These are phyloP conservation scores for Conoideocrella luteorostrata DNA, from an alignment of 2,329 filamentous ascomycete genomes.

Conservation along the genomic window DNA sequence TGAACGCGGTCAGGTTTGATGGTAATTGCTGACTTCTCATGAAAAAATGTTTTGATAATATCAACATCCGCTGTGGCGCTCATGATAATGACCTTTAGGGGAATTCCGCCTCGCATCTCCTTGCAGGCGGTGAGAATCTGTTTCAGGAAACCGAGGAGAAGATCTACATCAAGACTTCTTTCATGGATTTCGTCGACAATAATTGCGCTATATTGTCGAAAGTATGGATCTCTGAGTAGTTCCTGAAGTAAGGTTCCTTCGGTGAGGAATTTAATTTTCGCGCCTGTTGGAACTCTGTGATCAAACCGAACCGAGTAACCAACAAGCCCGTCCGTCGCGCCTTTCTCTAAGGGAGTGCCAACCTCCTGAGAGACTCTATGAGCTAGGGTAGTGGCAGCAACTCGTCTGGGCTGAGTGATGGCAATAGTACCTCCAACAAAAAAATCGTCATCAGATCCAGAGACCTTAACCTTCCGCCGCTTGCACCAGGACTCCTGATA, in stretches of 20 bases:
- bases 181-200: constrained; percentile 97
- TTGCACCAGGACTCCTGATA: constrained; percentile 73
- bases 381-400: constrained; percentile 88
- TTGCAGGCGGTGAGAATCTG: constrained; percentile 61
- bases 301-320: constrained; percentile 97
- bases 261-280: constrained; percentile 86
- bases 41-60: constrained; percentile 70
- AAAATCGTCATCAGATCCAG: constrained; percentile 31
- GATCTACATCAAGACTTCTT: constrained; percentile 86
- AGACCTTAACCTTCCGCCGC: constrained; percentile 46
- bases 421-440: constrained; percentile 75
- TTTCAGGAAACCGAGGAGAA: constrained; percentile 82
- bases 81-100: constrained; percentile 90
- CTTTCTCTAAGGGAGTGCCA: constrained; percentile 44
- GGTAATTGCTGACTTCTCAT: constrained; percentile 18
- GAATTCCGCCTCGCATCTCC: constrained; percentile 60
- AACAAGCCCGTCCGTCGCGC: constrained; percentile 47
- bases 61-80: constrained; percentile 92
- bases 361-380: constrained; percentile 78
- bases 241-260: constrained; percentile 97
- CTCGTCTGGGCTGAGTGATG: constrained; percentile 87
- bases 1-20: constrained; percentile 20
- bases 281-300: constrained; percentile 72
- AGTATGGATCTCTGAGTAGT: constrained; percentile 74
- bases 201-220: constrained; percentile 81